These are phyloP conservation scores for Aspergillus homomorphus DNA, from an alignment of 495 filamentous ascomycete genomes.

Conservation along the genomic window DNA sequence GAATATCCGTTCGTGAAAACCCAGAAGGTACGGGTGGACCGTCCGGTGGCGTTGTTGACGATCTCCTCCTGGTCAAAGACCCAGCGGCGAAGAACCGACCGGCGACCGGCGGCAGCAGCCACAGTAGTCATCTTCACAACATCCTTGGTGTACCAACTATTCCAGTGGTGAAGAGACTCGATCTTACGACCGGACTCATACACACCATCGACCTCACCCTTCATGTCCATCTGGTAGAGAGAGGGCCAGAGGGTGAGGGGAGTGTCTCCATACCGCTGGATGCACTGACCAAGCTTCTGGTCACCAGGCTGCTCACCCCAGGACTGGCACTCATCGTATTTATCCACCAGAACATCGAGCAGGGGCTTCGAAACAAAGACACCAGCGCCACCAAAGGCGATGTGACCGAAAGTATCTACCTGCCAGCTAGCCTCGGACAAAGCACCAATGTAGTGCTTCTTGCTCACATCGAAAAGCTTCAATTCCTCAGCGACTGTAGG, in stretches of 20 bases:
- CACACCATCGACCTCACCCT: slow-evolving; percentile 57
- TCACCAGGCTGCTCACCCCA: slow-evolving; percentile 55
- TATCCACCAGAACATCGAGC: slow-evolving; percentile 49
- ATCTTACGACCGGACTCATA: slow-evolving; percentile 59
- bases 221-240: slow-evolving; percentile 63
- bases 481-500: slow-evolving; percentile 50
- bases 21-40: slow-evolving; percentile 45
- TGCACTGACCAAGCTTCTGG: slow-evolving; percentile 59
- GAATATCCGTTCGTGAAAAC: slow-evolving; percentile 63
- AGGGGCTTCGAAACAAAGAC: slow-evolving; percentile 62
- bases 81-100: slow-evolving; percentile 60
- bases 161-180: slow-evolving; percentile 65
- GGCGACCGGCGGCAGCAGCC: slow-evolving; percentile 54
- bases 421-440: slow-evolving; percentile 61
- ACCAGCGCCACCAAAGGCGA: slow-evolving; percentile 69
- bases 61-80: slow-evolving; percentile 53
- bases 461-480: slow-evolving; percentile 50
- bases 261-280: slow-evolving; percentile 54
- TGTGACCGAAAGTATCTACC: slow-evolving; percentile 57
- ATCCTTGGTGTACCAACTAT: slow-evolving; percentile 52
- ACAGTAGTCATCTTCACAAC: slow-evolving; percentile 58
- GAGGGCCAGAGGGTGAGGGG: slow-evolving; percentile 56
- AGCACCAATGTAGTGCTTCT: slow-evolving; percentile 58
- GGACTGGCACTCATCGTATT: slow-evolving; percentile 53
- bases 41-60: slow-evolving; percentile 37